Conservation (phyloP, 176 grass and related monocot genomes). For the Bolboschoenus planiculmis region DNA sequence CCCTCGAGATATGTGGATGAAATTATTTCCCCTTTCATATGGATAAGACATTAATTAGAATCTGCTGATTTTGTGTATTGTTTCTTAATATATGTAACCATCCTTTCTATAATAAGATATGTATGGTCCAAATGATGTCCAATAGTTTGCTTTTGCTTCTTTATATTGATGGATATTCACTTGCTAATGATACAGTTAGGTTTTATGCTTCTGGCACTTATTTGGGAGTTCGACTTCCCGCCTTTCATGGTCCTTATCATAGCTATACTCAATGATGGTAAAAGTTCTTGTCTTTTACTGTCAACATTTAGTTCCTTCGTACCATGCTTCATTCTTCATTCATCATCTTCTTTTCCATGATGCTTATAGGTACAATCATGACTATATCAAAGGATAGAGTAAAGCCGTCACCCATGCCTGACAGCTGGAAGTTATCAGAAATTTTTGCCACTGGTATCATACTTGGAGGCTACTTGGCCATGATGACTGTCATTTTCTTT, state of each 20-base stretch:
- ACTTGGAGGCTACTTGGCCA: slow-evolving; percentile 67
- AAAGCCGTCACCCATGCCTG: slow-evolving; percentile 71
- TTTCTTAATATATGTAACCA: neutral
- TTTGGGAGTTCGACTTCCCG: slow-evolving; percentile 86
- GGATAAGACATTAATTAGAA: neutral
- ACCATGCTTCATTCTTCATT: neutral
- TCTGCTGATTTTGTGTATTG: neutral
- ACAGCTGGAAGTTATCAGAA: slow-evolving; percentile 89
- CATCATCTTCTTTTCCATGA: neutral
- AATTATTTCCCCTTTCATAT: neutral
- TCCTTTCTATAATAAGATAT: neutral
- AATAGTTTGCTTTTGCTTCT: neutral
- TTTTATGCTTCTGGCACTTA: slow-evolving; percentile 85
- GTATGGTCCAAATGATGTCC: neutral
- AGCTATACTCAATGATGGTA: slow-evolving; percentile 94
- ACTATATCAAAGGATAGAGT: slow-evolving; percentile 96
- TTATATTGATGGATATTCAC: neutral
- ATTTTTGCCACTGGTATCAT: slow-evolving; percentile 83
- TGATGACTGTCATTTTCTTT: slow-evolving; percentile 99
- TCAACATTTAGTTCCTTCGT: neutral
- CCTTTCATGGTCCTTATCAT: slow-evolving; percentile 96
- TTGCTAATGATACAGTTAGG: slow-evolving; percentile 52
- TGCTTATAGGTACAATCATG: slow-evolving; percentile 73
- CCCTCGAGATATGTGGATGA: neutral
- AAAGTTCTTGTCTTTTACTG: neutral